A percentile compares a stretch with the other conserved stretches of the same genome.
phyloP scores from a whole-genome alignment of 495 filamentous ascomycete genomes.

The Tuber calosporum region DNA sequence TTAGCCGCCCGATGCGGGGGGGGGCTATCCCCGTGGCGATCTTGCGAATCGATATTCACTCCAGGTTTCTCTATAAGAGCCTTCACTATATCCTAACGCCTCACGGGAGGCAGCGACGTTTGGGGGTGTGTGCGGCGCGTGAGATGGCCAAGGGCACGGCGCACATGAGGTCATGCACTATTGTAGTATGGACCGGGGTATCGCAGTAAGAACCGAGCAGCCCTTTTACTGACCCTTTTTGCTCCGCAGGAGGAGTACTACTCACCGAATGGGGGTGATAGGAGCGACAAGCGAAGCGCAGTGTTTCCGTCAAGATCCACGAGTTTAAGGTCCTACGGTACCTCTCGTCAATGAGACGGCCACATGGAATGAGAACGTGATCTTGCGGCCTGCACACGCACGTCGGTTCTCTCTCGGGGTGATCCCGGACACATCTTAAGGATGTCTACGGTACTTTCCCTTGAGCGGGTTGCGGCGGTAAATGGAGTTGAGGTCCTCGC shows the following conservation, averaged over 20 bases:
- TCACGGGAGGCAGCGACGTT: neutral
- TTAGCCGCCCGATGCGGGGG: neutral
- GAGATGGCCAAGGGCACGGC: neutral
- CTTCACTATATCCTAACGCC: neutral
- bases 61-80: neutral
- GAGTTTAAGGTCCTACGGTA: neutral
- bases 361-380: neutral
- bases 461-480: conserved; percentile 15
- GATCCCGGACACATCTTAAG: conserved; percentile 17
- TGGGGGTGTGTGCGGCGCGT: too few species aligned
- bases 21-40: neutral
- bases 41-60: neutral
- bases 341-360: neutral
- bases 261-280: too few species aligned
- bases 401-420: neutral
- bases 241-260: too few species aligned
- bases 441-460: conserved; percentile 12
- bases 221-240: neutral
- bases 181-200: neutral
- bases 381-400: neutral
- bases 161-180: neutral
- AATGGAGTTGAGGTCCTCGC: conserved; percentile 12
- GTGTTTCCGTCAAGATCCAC: neutral
- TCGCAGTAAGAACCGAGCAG: too few species aligned
- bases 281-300: neutral